These are phyloP conservation scores for Apium graveolens DNA, from an alignment of 129 eudicot species.

Conservation along the genomic window DNA sequence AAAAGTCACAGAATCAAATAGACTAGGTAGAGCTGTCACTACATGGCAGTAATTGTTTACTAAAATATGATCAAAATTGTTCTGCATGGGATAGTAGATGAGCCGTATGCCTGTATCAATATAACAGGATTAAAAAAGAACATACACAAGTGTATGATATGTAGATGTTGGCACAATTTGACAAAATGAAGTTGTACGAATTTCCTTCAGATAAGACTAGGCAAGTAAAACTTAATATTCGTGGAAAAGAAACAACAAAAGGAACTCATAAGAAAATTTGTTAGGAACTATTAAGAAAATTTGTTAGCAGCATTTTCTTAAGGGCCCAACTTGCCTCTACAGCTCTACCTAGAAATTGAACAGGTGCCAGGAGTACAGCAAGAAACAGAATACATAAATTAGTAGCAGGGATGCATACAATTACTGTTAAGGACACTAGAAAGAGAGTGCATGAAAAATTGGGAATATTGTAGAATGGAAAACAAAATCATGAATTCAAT, in stretches of 20 bases:
- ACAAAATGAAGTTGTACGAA: not conserved
- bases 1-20: not conserved
- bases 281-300: not conserved
- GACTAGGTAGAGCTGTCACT: not conserved
- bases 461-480: not conserved
- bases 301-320: not conserved
- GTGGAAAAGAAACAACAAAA: not conserved
- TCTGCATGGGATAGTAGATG: not conserved
- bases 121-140: not conserved
- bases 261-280: not conserved
- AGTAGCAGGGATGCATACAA: constrained; percentile 7
- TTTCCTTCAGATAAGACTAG: not conserved
- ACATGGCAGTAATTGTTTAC: not conserved
- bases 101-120: not conserved
- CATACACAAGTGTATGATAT: not conserved
- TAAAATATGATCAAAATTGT: not conserved
- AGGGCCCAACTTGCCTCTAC: not conserved
- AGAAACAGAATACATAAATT: not conserved
- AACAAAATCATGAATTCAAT: not conserved
- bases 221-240: not conserved
- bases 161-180: not conserved
- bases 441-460: too few species aligned
- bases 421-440: not conserved
- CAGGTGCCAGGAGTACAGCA: not conserved
- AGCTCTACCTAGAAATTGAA: too few species aligned